Conservation (phyloP, 1,284 basidiomycete genomes). For the Gomphus bonarii region DNA sequence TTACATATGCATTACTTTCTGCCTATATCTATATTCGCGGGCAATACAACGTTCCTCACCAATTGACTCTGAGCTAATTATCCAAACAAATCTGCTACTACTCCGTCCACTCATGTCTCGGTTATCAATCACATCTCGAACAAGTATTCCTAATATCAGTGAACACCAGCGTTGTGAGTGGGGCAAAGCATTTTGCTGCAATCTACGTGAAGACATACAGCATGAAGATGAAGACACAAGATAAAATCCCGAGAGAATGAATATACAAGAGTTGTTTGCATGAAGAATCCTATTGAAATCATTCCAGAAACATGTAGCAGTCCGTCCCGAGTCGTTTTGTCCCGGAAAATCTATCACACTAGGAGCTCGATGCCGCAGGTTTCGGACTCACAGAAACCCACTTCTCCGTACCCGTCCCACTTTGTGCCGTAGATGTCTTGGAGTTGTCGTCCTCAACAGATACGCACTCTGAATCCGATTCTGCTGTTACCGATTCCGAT, state of each 20-base stretch:
- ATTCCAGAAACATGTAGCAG: neutral
- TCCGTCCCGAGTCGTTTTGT: neutral
- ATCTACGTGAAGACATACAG: neutral
- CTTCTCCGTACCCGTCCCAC: constrained; percentile 38
- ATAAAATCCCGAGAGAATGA: neutral
- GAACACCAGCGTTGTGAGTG: neutral
- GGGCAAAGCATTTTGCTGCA: neutral
- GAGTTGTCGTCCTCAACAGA: constrained; percentile 20
- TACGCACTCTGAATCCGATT: constrained; percentile 9
- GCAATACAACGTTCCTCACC: too few relatives aligned
- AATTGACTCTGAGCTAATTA: too few relatives aligned
- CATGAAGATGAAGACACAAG: neutral
- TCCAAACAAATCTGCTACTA: too few relatives aligned
- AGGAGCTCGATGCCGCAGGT: neutral
- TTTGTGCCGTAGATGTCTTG: constrained; percentile 1
- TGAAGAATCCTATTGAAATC: neutral
- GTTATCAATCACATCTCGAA: too few relatives aligned
- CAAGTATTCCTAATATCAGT: neutral
- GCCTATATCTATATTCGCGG: too few relatives aligned
- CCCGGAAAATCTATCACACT: neutral
- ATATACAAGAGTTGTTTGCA: neutral
- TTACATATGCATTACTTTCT: neutral
- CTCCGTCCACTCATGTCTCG: too few relatives aligned
- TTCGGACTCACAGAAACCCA: constrained; percentile 50
- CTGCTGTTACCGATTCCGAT: neutral